Base-by-base conservation (phyloP, 179 eudicot species). In the Pouteria campechiana region DNA sequence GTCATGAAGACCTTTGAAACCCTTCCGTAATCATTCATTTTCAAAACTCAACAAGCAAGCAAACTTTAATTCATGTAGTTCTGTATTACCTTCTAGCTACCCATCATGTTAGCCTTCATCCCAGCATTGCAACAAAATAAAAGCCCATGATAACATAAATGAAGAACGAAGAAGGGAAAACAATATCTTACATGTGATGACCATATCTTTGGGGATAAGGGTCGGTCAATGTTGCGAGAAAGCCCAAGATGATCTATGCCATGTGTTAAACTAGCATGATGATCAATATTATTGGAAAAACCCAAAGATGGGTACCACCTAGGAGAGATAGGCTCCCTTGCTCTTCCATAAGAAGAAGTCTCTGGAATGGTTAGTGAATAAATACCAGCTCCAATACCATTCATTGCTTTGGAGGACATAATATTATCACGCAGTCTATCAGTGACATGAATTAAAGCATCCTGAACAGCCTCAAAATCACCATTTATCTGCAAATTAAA, bases 361-460 rank as follows among this genome's bases (percentile, higher is more conserved):
- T 71, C 61, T 25, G 30, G 51, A 25, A 34, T n/a, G 17, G 50
- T 8, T 32, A 69, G 28, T 10, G 67, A 39, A 54, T 42, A 42
- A 41, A 48, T 58, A 44, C 72, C 50, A 33, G 43, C 63, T 38
- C 61, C 72, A 64, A 50, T 36, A 52, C 55, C 63, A 54, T 52
- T 69, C 21, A 27, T 22, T 32, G 54, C 35, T 45, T 58, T 66
- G 45, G 48, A 32, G 14, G 63, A 33, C 39, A 76, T 68, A 18
- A 65, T 35, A 34, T 65, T 58, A 44, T 68, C 68, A 45, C 90
- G 69, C 43, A 87, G 74, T 50, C 80, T 79, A 63, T 78, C 55
- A 14, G 84, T 75, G 44, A 83, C 82, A 30, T 64, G 68, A 51
- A 58, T 70, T 45, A 87, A 37, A 36, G 96, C 94, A 64, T 79